phyloP scores from a whole-genome alignment of 768 basidiomycete genomes.

The Tricholoma flavovirens region DNA sequence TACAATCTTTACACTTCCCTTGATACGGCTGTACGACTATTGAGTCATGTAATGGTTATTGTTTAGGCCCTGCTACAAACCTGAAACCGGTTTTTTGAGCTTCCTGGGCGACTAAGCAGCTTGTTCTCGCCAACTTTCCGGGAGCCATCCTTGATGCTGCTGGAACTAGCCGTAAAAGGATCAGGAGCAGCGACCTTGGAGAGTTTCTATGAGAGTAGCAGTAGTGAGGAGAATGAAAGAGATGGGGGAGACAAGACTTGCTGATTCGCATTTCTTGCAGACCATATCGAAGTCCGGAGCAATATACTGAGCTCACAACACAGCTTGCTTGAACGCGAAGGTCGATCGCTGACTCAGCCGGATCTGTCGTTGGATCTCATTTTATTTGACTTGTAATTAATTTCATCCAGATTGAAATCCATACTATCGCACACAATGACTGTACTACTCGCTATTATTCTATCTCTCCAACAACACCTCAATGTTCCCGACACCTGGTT shows the following conservation, averaged over 20 bases:
- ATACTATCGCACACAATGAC: conserved; percentile 26
- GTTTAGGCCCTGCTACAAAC: conserved; percentile 32
- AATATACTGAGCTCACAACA: no score
- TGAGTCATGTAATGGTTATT: conserved; percentile 12
- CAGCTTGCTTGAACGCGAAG: no score
- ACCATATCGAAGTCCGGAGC: conserved; percentile 51
- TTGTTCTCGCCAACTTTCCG: conserved; percentile 85
- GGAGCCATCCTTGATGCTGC: conserved; percentile 72
- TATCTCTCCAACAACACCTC: conserved; percentile 16
- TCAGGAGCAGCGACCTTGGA: conserved; percentile 88
- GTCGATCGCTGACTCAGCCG: conserved; percentile 31
- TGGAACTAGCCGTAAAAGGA: conserved; percentile 71
- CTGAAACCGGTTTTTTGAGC: conserved; percentile 73
- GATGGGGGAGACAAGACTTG: conserved; percentile 23
- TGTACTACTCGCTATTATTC: conserved; percentile 29
- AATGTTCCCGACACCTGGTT: conserved; percentile 28
- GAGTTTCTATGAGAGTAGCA: conserved; percentile 60
- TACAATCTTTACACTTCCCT: conserved; percentile 84
- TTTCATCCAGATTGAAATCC: not conserved
- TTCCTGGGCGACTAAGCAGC: conserved; percentile 62
- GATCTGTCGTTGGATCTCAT: conserved; percentile 21
- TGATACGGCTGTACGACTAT: conserved; percentile 64
- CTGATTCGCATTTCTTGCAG: conserved; percentile 82
- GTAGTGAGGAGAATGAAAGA: conserved; percentile 6
- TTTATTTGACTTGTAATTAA: conserved; percentile 1